Conservation (phyloP, 2,329 filamentous ascomycete genomes). For the Epicoccum sorghinum region DNA sequence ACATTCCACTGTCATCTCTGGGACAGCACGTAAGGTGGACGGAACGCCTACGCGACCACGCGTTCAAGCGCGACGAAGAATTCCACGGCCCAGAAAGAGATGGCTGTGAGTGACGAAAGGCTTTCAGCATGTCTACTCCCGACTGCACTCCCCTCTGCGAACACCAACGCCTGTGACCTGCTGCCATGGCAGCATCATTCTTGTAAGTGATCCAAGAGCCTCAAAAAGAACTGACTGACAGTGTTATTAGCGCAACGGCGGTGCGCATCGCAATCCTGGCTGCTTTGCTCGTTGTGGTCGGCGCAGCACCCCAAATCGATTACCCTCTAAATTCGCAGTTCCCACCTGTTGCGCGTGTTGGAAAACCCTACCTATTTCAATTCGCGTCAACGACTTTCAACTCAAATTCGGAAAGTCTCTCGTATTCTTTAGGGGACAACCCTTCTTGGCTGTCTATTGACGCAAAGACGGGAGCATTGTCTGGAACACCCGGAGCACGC, state of each 20-base stretch:
- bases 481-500: slow-evolving; percentile 68
- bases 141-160: slow-evolving; percentile 15
- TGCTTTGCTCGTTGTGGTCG: slow-evolving; percentile 22
- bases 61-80: slow-evolving; percentile 34
- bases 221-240: slow-evolving; percentile 1
- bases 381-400: slow-evolving; percentile 78
- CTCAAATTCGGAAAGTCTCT: slow-evolving; percentile 61
- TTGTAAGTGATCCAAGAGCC: slow-evolving; percentile 20
- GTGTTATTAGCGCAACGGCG: slow-evolving; percentile 19
- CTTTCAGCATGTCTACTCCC: slow-evolving; percentile 28
- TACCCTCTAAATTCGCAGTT: slow-evolving; percentile 88
- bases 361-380: slow-evolving; percentile 70
- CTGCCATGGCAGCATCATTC: slow-evolving; percentile 21
- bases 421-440: slow-evolving; percentile 69
- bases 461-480: slow-evolving; percentile 66
- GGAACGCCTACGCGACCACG: slow-evolving; percentile 28
- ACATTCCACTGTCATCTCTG: slow-evolving; percentile 36
- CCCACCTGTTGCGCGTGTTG: slow-evolving; percentile 75
- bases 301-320: slow-evolving; percentile 48
- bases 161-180: slow-evolving; percentile 17
- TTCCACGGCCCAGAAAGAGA: slow-evolving; percentile 39
- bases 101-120: slow-evolving; percentile 34
- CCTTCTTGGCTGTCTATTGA: slow-evolving; percentile 80
- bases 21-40: slow-evolving; percentile 31
- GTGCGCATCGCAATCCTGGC: slow-evolving; percentile 25